A percentile compares a stretch with the other conserved stretches of the same genome.
These are phyloP conservation scores for Botrytis cinerea DNA, from an alignment of 2,329 filamentous ascomycete species.

Conservation along the genomic window DNA sequence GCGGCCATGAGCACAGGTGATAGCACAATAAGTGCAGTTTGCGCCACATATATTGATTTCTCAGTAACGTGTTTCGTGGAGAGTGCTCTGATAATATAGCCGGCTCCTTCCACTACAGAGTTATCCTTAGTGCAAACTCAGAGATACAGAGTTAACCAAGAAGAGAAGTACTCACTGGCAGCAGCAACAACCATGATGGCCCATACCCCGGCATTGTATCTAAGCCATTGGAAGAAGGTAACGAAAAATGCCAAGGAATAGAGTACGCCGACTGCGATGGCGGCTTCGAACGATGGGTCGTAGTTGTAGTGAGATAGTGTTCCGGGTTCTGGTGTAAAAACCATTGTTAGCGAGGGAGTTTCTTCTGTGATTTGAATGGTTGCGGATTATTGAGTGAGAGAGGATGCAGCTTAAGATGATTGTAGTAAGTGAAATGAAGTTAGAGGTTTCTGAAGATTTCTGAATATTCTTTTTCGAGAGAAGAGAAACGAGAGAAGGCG, in stretches of 20 bases:
- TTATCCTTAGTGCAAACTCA: not conserved
- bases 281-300: not conserved
- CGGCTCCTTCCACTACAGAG: not conserved
- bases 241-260: constrained; percentile 38
- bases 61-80: not conserved
- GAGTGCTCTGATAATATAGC: not conserved
- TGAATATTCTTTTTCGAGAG: not conserved
- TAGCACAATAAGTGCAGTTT: not conserved
- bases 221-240: constrained; percentile 41
- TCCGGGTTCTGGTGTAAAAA: not conserved
- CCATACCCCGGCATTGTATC: constrained; percentile 41
- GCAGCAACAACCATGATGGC: constrained; percentile 41
- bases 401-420: not conserved
- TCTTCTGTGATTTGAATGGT: not conserved
- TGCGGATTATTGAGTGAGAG: not conserved
- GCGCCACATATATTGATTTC: not conserved
- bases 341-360: not conserved
- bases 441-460: not conserved
- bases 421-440: not conserved
- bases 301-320: not conserved
- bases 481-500: not conserved
- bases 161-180: constrained; percentile 35
- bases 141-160: not conserved
- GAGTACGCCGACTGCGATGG: constrained; percentile 29
- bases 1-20: not conserved